Evolutionary conservation across 2,329 filamentous ascomycete species (phyloP).

Genomic region (Fusarium sp.): DNA sequence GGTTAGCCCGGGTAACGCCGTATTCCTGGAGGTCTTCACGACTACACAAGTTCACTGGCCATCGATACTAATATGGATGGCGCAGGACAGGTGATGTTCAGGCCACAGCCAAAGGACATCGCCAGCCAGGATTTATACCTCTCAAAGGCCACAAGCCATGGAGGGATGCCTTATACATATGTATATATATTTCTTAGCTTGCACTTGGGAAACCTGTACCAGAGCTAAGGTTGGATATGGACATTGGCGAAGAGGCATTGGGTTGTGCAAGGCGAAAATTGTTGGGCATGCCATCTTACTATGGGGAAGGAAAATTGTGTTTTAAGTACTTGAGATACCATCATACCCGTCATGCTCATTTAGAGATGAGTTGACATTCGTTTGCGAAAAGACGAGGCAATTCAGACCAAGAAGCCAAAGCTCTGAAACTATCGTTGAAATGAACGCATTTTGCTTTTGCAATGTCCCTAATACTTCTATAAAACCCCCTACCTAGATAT

Average conservation of each 20-base stretch:
- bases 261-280: constrained; percentile 25
- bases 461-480: constrained; percentile 27
- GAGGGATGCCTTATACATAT: neutral
- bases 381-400: constrained; percentile 22
- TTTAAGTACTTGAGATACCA: constrained; percentile 46
- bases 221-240: neutral
- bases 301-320: constrained; percentile 28
- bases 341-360: constrained; percentile 36
- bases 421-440: neutral
- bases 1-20: constrained; percentile 19
- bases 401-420: constrained; percentile 2
- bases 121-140: neutral
- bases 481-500: constrained; percentile 24
- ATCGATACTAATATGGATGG: constrained; percentile 14
- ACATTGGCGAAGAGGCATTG: constrained; percentile 31
- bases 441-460: constrained; percentile 22
- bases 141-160: neutral
- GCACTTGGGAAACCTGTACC: neutral
- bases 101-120: neutral
- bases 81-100: neutral
- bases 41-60: constrained; percentile 13
- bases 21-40: constrained; percentile 25
- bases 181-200: neutral
- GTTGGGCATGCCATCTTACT: constrained; percentile 22
- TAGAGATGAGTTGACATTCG: constrained; percentile 26